A percentile compares a stretch with the other conserved stretches of the same genome.
These are phyloP conservation scores for Neurospora cerealis DNA, from an alignment of 495 filamentous ascomycete species.

Conservation along the genomic window DNA sequence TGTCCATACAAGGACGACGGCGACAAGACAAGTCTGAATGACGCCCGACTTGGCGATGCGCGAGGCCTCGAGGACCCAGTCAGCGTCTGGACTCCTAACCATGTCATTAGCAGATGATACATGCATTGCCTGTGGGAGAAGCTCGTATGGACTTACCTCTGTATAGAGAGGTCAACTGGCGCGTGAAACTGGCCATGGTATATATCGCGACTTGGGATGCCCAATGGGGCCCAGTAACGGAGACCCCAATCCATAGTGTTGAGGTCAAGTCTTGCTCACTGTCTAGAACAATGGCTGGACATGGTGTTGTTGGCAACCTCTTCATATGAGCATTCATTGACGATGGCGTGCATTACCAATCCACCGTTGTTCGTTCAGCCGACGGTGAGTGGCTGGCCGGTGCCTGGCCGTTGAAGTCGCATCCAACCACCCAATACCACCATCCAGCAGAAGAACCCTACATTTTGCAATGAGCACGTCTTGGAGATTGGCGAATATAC, in stretches of 20 bases:
- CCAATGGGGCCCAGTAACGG: neutral
- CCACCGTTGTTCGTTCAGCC: neutral
- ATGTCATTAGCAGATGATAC: neutral
- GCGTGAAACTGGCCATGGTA: neutral
- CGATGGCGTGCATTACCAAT: neutral
- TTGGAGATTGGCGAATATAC: neutral
- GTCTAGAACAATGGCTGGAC: neutral
- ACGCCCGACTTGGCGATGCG: constrained; percentile 3
- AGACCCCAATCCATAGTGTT: neutral
- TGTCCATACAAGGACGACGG: neutral
- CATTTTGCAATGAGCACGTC: too few relatives aligned
- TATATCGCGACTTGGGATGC: neutral
- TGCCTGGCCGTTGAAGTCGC: neutral
- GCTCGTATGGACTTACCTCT: neutral
- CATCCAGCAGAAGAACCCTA: too few relatives aligned
- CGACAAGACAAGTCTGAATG: neutral
- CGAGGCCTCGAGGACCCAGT: constrained; percentile 2
- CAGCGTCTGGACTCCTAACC: neutral
- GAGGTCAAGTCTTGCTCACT: neutral
- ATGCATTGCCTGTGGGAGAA: neutral
- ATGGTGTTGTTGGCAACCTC: neutral
- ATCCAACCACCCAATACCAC: neutral
- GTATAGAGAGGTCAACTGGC: neutral
- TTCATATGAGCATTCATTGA: neutral
- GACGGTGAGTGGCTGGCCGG: neutral